Base-by-base conservation (phyloP, 192 early-diverging fungal genomes). In the Coemansia sp. region DNA sequence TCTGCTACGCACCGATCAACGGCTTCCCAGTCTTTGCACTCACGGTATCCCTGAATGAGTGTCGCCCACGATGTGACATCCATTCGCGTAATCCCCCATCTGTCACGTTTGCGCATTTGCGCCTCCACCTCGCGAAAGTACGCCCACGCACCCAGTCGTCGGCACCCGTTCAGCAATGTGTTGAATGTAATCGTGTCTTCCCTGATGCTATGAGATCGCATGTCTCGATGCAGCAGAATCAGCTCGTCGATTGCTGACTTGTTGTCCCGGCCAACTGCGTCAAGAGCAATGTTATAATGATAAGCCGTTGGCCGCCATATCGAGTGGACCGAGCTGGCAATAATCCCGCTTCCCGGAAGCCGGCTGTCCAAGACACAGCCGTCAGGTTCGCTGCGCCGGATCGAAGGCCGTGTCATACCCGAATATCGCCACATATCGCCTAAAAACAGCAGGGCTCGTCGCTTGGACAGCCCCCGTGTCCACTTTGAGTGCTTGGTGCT, bases 151-250 rank as follows among this genome's bases (percentile, higher is more conserved):
- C 64, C 22, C 47, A 73, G 50, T 29, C 59, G 62, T n/a, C 75
- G 66, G 38, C 75, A 78, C 16, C 66, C 75, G 48, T 73, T 73
- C 29, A 78, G 67, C 27, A 78, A 60, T 43, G 75, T 78, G 57
- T 78, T 78, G 57, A 78, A 73, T 16, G 75, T 78, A 26, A 73
- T 43, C 4, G 66, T 57, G 57, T 78, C 75, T 29, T 78, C 75
- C 8, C 48, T 53, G 14, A 78, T 59, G 23, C 70, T 59, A 23
- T 61, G 71, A 24, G 63, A 16, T 4, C 63, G 63, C 75, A 78
- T 78, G 10, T 69, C 61, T 6, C 52, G 41, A 24, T 78, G 67
- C 12, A 78, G 56, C 55, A 37, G 24, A 4, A 65, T 39, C 45
- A 78, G 55, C 43, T 78, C 75, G 11, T 58, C 54, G 1, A 66